Evolutionary conservation across 306 rosid genomes (phyloP).

Genomic region (Biancaea sappan): DNA sequence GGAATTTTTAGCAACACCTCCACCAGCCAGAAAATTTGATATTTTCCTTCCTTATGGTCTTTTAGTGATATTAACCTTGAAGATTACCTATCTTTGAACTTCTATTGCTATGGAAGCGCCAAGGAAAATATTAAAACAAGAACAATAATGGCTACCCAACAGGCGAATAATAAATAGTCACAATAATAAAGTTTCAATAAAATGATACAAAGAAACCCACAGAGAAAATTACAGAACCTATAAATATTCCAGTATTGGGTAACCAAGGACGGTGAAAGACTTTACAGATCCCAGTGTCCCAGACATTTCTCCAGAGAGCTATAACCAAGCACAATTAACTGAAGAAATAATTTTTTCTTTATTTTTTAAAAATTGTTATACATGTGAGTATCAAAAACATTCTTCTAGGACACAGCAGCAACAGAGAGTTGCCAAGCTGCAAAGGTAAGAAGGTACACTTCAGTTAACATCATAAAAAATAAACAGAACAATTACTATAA

Average conservation of each 20-base stretch:
- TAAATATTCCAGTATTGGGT: constrained; percentile 3
- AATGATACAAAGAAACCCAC: constrained; percentile 18
- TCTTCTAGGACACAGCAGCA: constrained; percentile 94
- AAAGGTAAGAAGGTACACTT: constrained; percentile 20
- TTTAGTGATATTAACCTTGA: too few species aligned
- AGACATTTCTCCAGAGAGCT: constrained; percentile 10
- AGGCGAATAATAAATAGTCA: constrained; percentile 4
- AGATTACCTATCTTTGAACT: too few species aligned
- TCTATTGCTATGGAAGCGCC: too few species aligned
- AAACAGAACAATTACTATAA: neutral
- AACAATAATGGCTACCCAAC: neutral
- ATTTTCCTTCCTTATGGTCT: too few species aligned
- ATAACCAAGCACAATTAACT: constrained; percentile 29
- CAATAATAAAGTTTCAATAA: neutral
- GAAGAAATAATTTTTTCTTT: neutral
- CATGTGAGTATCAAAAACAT: constrained; percentile 45
- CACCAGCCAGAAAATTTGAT: too few species aligned
- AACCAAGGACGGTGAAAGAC: neutral
- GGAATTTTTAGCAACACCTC: too few species aligned
- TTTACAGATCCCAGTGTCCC: constrained; percentile 11
- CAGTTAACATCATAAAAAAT: constrained; percentile 15
- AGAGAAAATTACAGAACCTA: constrained; percentile 23
- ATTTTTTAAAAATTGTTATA: neutral
- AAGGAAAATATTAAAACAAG: too few species aligned
- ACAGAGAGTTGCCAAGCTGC: constrained; percentile 88